A percentile compares a stretch with the other conserved stretches of the same genome.
phyloP scores from a whole-genome alignment of 225 moss, liverwort and hornwort genomes.

The Takakia lepidozioides region DNA sequence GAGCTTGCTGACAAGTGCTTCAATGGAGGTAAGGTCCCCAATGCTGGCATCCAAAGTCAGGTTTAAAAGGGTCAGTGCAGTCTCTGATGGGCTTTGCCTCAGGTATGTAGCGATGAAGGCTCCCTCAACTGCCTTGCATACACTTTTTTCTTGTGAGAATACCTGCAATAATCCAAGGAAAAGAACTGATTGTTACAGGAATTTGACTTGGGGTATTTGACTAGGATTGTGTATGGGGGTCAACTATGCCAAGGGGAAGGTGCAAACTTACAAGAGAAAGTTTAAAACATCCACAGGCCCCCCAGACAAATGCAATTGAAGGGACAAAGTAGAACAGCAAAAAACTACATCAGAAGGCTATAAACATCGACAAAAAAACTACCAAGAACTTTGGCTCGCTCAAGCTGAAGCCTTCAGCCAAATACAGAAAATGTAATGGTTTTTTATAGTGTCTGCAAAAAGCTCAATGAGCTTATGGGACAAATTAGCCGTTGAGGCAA shows the following conservation, averaged over 20 bases:
- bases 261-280: too few species aligned
- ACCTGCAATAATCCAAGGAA: conserved; percentile 72
- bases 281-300: too few species aligned
- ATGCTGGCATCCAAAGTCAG: conserved; percentile 80
- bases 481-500: too few species aligned
- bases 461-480: too few species aligned
- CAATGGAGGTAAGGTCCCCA: conserved; percentile 90
- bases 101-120: conserved; percentile 79
- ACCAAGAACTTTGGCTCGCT: conserved; percentile 20
- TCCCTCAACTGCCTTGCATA: conserved; percentile 69
- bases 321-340: too few species aligned
- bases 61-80: conserved; percentile 67
- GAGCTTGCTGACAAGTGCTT: conserved; percentile 80
- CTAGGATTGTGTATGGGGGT: too few species aligned
- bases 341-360: too few species aligned
- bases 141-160: conserved; percentile 73
- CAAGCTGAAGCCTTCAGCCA: conserved; percentile 9
- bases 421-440: conserved; percentile 53
- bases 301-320: too few species aligned
- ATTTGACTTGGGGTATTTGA: too few species aligned
- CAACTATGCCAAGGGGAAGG: too few species aligned
- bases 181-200: too few species aligned
- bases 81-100: conserved; percentile 65
- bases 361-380: too few species aligned
- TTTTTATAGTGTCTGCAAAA: conserved; percentile 82